Percentiles rank a stretch among this genome's conserved stretches.
These are phyloP conservation scores for Globisporangium alternatum DNA, from an alignment of 352 stramenopile species.

Conservation along the genomic window DNA sequence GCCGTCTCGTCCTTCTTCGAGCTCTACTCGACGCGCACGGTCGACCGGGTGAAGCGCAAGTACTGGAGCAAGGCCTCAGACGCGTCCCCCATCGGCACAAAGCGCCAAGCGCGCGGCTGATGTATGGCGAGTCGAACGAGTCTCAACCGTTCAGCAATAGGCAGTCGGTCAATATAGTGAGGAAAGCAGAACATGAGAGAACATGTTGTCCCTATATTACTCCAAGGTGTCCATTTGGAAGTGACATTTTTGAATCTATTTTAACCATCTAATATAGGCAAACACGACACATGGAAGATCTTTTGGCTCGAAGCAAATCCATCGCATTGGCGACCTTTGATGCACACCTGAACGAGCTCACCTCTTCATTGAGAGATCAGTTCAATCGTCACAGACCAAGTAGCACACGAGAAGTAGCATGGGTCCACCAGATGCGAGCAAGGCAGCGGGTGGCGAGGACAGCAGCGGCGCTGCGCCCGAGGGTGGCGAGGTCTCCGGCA, in stretches of 20 bases:
- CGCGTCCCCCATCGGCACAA: not conserved
- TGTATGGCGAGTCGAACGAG: not conserved
- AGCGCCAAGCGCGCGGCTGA: conserved; percentile 1
- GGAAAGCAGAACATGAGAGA: not conserved
- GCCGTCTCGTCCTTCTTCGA: conserved; percentile 77
- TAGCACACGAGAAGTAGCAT: conserved; percentile 14
- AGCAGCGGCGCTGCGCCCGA: conserved; percentile 15
- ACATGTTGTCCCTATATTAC: conserved; percentile 1
- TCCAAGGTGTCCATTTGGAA: not conserved
- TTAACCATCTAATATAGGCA: not conserved
- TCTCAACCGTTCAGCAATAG: no score
- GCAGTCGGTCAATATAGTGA: no score
- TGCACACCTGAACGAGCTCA: not conserved
- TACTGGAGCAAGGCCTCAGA: conserved; percentile 34
- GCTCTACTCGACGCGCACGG: conserved; percentile 80
- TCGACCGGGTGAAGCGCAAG: conserved; percentile 80
- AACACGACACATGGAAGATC: not conserved
- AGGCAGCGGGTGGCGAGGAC: conserved; percentile 18
- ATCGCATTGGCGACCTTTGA: not conserved
- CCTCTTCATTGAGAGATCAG: not conserved
- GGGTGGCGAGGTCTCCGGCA: conserved; percentile 17
- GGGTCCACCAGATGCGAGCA: conserved; percentile 47
- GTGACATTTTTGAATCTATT: no score
- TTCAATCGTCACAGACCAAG: not conserved
- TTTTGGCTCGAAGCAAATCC: no score